phyloP scores from a whole-genome alignment of 106 monocot genomes.

The Narthecium ossifragum region DNA sequence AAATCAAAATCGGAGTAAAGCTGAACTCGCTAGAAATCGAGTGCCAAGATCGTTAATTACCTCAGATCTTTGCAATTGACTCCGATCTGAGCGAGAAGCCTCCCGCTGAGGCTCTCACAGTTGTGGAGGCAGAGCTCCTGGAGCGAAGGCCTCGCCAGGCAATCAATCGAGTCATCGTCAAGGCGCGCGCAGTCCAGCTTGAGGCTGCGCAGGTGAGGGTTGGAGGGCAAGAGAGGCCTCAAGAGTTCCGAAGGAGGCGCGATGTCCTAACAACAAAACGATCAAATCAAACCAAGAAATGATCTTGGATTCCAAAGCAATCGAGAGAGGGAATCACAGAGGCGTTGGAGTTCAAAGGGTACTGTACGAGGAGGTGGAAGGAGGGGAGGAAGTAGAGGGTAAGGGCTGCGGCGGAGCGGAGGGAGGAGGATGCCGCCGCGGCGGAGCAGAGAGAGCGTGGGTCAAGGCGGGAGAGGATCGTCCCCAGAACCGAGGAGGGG shows the following conservation, averaged over 20 bases:
- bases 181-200: slow-evolving; percentile 73
- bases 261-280: slow-evolving; percentile 48
- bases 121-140: slow-evolving; percentile 63
- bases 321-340: neutral
- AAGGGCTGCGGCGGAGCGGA: slow-evolving; percentile 57
- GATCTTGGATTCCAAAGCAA: no score
- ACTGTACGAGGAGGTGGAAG: slow-evolving; percentile 66
- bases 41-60: slow-evolving; percentile 20
- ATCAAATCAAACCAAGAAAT: neutral
- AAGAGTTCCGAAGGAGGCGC: slow-evolving; percentile 61
- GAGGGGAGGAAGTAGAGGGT: slow-evolving; percentile 58
- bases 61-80: slow-evolving; percentile 62
- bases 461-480: slow-evolving; percentile 75
- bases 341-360: neutral
- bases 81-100: slow-evolving; percentile 53
- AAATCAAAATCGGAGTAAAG: no score
- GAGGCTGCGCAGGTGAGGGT: slow-evolving; percentile 61
- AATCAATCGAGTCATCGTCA: slow-evolving; percentile 42
- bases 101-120: slow-evolving; percentile 69
- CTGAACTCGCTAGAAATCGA: no score
- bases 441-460: slow-evolving; percentile 67
- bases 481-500: slow-evolving; percentile 53
- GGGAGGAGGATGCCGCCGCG: slow-evolving; percentile 50
- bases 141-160: slow-evolving; percentile 47
- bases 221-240: slow-evolving; percentile 56